phyloP scores from a whole-genome alignment of 371 early-diverging fungal species.

The Antonospora locustae region DNA sequence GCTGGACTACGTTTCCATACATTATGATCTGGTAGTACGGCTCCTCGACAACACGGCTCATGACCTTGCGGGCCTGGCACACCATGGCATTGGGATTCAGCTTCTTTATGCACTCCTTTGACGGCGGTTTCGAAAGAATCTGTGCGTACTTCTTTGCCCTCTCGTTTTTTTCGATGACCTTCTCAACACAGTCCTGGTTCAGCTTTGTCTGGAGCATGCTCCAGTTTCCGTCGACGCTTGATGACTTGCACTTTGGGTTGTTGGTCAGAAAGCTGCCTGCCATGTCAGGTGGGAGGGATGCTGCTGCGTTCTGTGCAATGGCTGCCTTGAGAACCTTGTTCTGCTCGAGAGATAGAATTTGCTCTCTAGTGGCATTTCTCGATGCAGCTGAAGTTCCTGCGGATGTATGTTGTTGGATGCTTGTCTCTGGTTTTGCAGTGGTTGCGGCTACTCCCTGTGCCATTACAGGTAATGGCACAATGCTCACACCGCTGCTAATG shows the following conservation, averaged over 20 bases:
- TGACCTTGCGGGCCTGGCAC: constrained; percentile 15
- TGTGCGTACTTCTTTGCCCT: constrained; percentile 1
- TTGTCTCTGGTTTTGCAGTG: too few relatives aligned
- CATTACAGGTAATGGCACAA: too few relatives aligned
- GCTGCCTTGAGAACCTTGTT: constrained; percentile 1
- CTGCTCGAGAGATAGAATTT: too few relatives aligned
- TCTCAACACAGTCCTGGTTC: constrained; percentile 1
- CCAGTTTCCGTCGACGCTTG: constrained; percentile 9
- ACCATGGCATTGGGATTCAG: constrained; percentile 14
- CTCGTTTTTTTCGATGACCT: too few relatives aligned
- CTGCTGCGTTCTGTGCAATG: background rate
- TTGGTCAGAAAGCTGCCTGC: background rate
- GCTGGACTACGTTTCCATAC: constrained; percentile 10
- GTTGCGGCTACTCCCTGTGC: too few relatives aligned
- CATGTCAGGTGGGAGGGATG: background rate
- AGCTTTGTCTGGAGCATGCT: background rate
- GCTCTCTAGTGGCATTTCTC: too few relatives aligned
- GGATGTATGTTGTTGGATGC: too few relatives aligned
- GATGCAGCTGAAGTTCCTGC: too few relatives aligned
- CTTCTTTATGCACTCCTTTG: constrained; percentile 23
- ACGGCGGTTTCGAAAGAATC: constrained; percentile 14
- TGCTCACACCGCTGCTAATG: too few relatives aligned
- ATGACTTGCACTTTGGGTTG: background rate
- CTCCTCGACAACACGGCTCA: constrained; percentile 4
- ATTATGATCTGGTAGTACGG: constrained; percentile 1